Base-by-base conservation (phyloP, 163 green algal species). In the Prototheca wickerhamii region DNA sequence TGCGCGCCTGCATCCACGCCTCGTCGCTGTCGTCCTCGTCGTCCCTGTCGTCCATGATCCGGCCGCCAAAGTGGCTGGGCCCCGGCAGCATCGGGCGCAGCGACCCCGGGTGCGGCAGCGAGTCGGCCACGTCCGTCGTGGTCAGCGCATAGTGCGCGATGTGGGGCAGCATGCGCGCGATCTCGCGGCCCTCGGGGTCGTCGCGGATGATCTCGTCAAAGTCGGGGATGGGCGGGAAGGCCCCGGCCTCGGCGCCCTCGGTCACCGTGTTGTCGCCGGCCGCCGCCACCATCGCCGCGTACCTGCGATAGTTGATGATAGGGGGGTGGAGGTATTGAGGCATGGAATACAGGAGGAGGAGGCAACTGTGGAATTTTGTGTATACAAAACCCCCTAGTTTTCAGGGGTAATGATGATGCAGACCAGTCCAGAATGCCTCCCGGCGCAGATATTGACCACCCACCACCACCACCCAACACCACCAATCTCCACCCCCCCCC, bases 71-170 rank as follows among this genome's bases (percentile, higher is more conserved):
- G 15, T 54, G 31, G 56, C 72, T 64, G 25, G 50, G 33, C 7
- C 64, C 64, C 1, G 71, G 71, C 23, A 78, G 52, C n/a, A 56
- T 52, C 33, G 71, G 66, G 59, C 74, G 71, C 26, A 74, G 65
- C 23, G 71, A 61, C 35, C 56, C 61, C 17, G 55, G 33, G 53
- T 71, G 65, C 7, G 65, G 71, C 54, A 78, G 66, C 2, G 71
- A 74, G 63, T 70, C 69, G 26, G 46, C 52, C 0, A 66, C 62
- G 33, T 78, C 71, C 2, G 58, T 70, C 4, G 61, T 74, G 23
- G 55, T 52, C 25, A 55, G 29, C 20, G 65, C 50, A 63, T 78
- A 78, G 32, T 31, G 20, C 17, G 57, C 57, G 33, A 63, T 31
- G 4, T 15, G 18, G 57, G 57, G 34, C n/a, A 51, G n/a, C 23